Evolutionary conservation across 192 early-diverging fungal genomes (phyloP), one percentile per base, ranked within the genome.

Genomic region (Thamnidium elegans): DNA sequence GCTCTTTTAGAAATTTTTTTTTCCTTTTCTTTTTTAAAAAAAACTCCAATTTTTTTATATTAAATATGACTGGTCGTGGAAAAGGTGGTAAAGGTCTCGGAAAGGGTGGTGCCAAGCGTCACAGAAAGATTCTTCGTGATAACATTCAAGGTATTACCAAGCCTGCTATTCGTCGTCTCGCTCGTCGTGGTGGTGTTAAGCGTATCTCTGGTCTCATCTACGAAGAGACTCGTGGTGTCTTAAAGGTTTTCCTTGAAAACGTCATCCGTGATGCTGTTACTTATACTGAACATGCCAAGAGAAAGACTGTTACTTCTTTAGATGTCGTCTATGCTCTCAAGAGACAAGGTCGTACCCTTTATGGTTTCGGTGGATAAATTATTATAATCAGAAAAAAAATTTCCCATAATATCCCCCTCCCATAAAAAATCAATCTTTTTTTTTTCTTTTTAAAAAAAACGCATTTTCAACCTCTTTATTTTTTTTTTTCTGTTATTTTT

Each of bases 301-400:
- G 94, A 79, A 96, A 99, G 91, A 99, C 97, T 65, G 95, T 99
- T 75, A 99, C 97, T 55, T 97, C 96, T 44, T 87, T 99, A 46
- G 97, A 99, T 80, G 97, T 99, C 50, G 95, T 99, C 79, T 99
- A 99, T 74, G 94, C 95, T 26, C 87, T 98, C 81, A 98, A 98
- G 86, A 89, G 93, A 72, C 96, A 97, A 80, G 96, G 95, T 73
- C 89, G 95, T 71, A 94, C 96, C 71, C 91, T 98, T 58, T 97
- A 85, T 45, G 83, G 83, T 65, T 84, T 84, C 59, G 82, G 81
- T n/a, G 81, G 81, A 65, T 83, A 83, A 83, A 53, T 46, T 31
- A 13, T 34, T 50, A 11, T n/a, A n/a, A n/a, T n/a, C n/a, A n/a
- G n/a, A n/a, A n/a, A n/a, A n/a, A n/a, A 6, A 39, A 39, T 9